phyloP scores from a whole-genome alignment of 1,284 basidiomycete genomes.

The Ganoderma sinense region DNA sequence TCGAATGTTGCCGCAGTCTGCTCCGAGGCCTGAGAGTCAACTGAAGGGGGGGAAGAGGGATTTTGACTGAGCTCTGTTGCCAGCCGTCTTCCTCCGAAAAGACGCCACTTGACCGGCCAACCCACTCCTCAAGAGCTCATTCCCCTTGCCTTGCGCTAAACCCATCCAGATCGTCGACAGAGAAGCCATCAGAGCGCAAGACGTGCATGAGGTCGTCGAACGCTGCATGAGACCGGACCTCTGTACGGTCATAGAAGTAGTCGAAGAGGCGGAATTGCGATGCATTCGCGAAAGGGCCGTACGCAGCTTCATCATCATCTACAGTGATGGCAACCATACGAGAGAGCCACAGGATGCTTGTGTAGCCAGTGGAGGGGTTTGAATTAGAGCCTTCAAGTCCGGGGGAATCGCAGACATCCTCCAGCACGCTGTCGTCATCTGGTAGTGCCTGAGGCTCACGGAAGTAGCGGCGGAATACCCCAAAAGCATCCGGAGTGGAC shows the following conservation, averaged over 20 bases:
- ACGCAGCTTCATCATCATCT: not conserved
- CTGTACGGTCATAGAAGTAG: not conserved
- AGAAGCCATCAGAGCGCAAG: not conserved
- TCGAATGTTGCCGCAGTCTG: not conserved
- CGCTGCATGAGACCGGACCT: not conserved
- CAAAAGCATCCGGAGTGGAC: not conserved
- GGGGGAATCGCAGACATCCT: not conserved
- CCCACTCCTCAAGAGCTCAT: not conserved
- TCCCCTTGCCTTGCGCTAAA: not conserved
- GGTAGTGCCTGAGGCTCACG: not conserved
- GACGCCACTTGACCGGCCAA: not conserved
- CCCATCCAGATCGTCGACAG: not conserved
- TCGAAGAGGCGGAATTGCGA: not conserved
- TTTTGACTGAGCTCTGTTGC: not conserved
- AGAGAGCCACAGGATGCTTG: not conserved
- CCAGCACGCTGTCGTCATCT: not conserved
- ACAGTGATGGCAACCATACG: not conserved
- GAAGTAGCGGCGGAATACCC: not conserved
- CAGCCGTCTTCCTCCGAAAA: not conserved
- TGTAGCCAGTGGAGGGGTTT: not conserved
- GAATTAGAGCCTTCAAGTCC: not conserved
- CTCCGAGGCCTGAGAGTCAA: not conserved
- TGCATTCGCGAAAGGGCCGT: not conserved
- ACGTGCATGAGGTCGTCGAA: not conserved
- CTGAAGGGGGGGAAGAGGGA: not conserved